Evolutionary conservation across 2,329 filamentous ascomycete genomes (phyloP), one percentile per base, ranked within the genome.

Genomic region (Diplodia sapinea): DNA sequence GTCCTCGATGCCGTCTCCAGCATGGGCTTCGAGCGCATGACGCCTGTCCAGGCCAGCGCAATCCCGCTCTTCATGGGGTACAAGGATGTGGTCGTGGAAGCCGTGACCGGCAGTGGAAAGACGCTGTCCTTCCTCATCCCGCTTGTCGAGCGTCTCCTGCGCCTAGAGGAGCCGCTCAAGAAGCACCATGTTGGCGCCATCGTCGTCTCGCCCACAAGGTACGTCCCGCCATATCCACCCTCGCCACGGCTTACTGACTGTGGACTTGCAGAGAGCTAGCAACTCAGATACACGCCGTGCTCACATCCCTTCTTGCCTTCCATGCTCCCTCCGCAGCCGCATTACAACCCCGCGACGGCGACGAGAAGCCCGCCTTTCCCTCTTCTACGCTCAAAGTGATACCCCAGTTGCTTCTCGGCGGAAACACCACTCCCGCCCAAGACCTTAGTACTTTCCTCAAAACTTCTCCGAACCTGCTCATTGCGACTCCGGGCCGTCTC

Each of bases 81-180:
- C 77, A 96, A 96, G 75, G 93, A 97, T 79, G 92, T 96, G 4
- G 93, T 97, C 0, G 93, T 97, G 6, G 93, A 96, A 84, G 93
- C 93, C 38, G 93, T 96, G 4, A 97, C 93, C 2, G 93, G 94
- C 13, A 95, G 91, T 78, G 93, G 93, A 69, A 97, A 97, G 81
- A 97, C 93, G 0, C 83, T 97, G 36, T 87, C 92, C 1, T 99
- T 94, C 74, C 81, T 96, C 40, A 89, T 97, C 56, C 93, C 94
- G 1, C 83, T 96, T 4, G 86, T 96, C 29, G 91, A 96, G 79
- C 91, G 92, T 72, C 83, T 98, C 55, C 82, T 98, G 69, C 89
- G 91, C 71, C 81, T 92, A 33, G 89, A 93, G 69, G 91, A 94
- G 69, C 91, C 93, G 2, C 88, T 93, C 40, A 96, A 95, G 80